Evolutionary conservation across 306 rosid species (phyloP), one percentile per base, ranked within the genome.

Genomic region (Pyrus bretschneideri): DNA sequence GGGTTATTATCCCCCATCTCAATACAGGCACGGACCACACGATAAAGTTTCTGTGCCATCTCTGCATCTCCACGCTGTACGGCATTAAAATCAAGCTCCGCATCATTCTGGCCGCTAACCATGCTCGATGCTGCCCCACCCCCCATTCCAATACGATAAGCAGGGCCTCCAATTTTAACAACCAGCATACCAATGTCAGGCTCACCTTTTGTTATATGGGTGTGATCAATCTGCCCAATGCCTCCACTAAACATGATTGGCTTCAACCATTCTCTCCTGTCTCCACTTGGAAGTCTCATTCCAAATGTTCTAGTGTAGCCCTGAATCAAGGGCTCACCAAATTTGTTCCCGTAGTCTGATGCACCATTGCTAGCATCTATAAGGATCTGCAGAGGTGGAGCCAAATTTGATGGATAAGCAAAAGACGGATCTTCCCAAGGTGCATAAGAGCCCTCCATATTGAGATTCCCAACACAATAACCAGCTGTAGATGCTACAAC

Each of bases 41-140:
- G 96, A 29, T 93, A 93, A 51, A 93, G 79, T 83, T 93, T 93
- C 30, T 93, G 98, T 51, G 98, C 88, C 98, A 93, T 93, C 86
- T 93, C 98, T 67, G 97, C 98, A 82, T 93, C 98, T 73, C 98
- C 98, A 60, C 97, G 93, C 79, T 93, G 98, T 33, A 93, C 97
- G 51, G 97, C 98, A 82, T 91, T 93, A 78, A 93, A 93, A 88
- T 91, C 98, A 85, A 93, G 96, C 71, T 93, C 97, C 11, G 89
- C 96, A 22, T 88, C 94, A 81, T 93, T 93, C 82, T 93, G 97
- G n/a, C 96, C 98, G 78, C 98, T 91, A 46, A 91, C 97, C 98
- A 91, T 91, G 83, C 98, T 93, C 0, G 98, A 91, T 31, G 98
- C 98, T 63, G 96, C 98, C 69, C 98, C 98, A 17, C 98, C 97